Evolutionary conservation across 2,329 filamentous ascomycete genomes (phyloP).

Genomic region (Akanthomyces uredinophilus): DNA sequence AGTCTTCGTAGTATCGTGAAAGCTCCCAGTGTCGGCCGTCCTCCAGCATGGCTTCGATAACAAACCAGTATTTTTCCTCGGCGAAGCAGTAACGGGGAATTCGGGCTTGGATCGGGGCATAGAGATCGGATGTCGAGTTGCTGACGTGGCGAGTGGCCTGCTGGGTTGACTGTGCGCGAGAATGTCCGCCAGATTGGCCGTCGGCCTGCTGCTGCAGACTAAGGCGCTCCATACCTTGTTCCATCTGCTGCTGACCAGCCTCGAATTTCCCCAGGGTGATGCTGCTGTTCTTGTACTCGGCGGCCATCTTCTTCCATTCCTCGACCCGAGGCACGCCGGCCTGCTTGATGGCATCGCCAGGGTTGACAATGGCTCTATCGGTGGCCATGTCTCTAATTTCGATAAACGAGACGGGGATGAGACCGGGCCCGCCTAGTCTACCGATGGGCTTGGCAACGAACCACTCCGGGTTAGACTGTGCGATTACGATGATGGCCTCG

Average conservation of each 20-base stretch:
- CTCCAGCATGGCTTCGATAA: slow-evolving; percentile 85
- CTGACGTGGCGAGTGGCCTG: slow-evolving; percentile 11
- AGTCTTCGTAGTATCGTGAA: slow-evolving; percentile 94
- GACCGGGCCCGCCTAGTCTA: slow-evolving; percentile 84
- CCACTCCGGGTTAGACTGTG: slow-evolving; percentile 98
- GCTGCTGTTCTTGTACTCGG: slow-evolving; percentile 98
- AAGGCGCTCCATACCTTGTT: slow-evolving; percentile 18
- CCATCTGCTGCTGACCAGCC: slow-evolving; percentile 33
- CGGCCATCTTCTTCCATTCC: slow-evolving; percentile 99
- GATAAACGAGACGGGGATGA: slow-evolving; percentile 95
- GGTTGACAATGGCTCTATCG: slow-evolving; percentile 74
- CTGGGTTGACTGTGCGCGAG: background rate
- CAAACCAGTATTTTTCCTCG: slow-evolving; percentile 98
- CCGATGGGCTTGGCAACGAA: slow-evolving; percentile 99
- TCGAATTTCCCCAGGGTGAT: slow-evolving; percentile 93
- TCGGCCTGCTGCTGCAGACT: slow-evolving; percentile 26
- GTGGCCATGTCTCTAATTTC: slow-evolving; percentile 93
- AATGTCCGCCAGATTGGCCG: background rate
- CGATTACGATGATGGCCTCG: slow-evolving; percentile 96
- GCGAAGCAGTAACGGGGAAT: slow-evolving; percentile 94
- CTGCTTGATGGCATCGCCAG: slow-evolving; percentile 76
- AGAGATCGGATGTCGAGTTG: slow-evolving; percentile 50
- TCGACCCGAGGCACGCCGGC: slow-evolving; percentile 93
- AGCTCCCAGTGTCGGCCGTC: slow-evolving; percentile 91
- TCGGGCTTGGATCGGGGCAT: slow-evolving; percentile 73